phyloP scores from a whole-genome alignment of 139 green algal genomes.

The Yamagishiella unicocca region DNA sequence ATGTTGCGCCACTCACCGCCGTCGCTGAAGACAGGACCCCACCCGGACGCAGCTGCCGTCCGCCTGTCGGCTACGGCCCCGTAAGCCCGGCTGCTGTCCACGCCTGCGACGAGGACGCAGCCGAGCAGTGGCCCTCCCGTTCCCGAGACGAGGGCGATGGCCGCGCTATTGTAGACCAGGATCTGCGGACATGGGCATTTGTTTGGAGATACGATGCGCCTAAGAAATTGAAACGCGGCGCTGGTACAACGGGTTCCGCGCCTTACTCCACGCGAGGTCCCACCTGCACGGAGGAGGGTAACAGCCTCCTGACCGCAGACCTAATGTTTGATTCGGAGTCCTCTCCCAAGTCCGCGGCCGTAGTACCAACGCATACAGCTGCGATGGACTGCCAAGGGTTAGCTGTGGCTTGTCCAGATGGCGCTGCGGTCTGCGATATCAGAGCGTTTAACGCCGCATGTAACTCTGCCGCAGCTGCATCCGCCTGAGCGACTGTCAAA shows the following conservation, averaged over 20 bases:
- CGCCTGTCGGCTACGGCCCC: constrained; percentile 15
- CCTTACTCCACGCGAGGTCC: no score
- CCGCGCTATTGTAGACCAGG: background rate
- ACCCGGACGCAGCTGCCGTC: constrained; percentile 19
- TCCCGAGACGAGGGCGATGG: constrained; percentile 10
- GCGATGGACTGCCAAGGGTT: constrained; percentile 6
- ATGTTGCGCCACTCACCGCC: constrained; percentile 16
- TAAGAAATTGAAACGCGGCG: background rate
- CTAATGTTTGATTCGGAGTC: constrained; percentile 19
- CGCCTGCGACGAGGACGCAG: constrained; percentile 11
- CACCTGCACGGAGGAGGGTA: constrained; percentile 24
- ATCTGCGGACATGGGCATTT: background rate
- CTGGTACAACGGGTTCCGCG: no score
- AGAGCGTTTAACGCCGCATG: constrained; percentile 5
- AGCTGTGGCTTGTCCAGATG: background rate
- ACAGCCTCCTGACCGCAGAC: background rate
- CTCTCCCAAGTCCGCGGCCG: constrained; percentile 15
- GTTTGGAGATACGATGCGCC: background rate
- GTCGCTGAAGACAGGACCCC: constrained; percentile 43
- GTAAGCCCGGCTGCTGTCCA: constrained; percentile 8
- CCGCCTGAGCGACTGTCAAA: background rate
- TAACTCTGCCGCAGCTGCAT: background rate
- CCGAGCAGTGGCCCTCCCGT: constrained; percentile 31
- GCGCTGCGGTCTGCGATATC: background rate
- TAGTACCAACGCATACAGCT: constrained; percentile 21